Base-by-base conservation (phyloP, 2,329 filamentous ascomycete genomes). In the Hypomyces rosellus region DNA sequence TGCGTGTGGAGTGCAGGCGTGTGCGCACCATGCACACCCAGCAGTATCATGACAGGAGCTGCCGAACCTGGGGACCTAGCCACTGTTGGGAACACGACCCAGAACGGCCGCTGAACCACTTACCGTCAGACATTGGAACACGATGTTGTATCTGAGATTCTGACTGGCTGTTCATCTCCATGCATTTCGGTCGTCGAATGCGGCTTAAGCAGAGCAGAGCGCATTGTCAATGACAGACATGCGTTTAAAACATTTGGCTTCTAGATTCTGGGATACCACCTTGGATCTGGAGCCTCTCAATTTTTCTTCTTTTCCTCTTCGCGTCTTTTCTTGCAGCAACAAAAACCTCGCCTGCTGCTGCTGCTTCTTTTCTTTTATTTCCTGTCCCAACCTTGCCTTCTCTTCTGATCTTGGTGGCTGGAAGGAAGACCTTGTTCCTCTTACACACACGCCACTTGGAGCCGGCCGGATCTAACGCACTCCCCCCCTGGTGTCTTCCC, bases 121-220 rank as follows among this genome's bases (percentile, higher is more conserved):
- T 41, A 48, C 47, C 43, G 55, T 48, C 53, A 48, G 20, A 48
- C 45, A 40, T 37, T 55, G 44, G 49, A 47, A 51, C 57, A 59
- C 58, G 53, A 54, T 53, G 47, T 22, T 18, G 47, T 25, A 16
- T 43, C 34, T 18, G 30, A 16, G 8, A 8, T 20, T 55, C 46
- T 60, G 40, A 60, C 52, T 60, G 58, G 58, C 43, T 16, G 48
- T 46, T 14, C 20, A 22, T 16, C 39, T 39, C 14, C 37, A 30
- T 44, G 39, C 30, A n/a, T 46, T 45, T 55, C 54, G 45, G 46
- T 50, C 47, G 50, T 54, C 49, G 40, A 53, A 55, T 48, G 48
- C 56, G 54, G 53, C 49, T 36, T 51, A 51, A 51, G 42, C 25
- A 49, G 34, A 40, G 20, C 20, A 20, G 49, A 52, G 45, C 38